phyloP scores from a whole-genome alignment of 192 early-diverging fungal species.

The Dimargaris cristalligena region DNA sequence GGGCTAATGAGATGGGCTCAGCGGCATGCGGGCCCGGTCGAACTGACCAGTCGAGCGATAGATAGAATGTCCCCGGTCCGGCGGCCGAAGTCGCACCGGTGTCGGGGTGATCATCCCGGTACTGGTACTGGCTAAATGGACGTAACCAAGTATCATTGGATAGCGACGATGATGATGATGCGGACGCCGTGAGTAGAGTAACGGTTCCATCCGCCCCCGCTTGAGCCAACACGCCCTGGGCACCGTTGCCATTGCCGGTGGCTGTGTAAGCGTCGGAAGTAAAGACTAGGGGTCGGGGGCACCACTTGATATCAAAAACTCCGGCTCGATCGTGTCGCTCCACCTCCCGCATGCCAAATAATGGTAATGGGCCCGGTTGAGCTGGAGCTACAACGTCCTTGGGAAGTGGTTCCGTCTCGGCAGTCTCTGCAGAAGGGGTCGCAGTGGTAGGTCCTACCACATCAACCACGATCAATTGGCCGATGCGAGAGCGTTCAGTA shows the following conservation, averaged over 20 bases:
- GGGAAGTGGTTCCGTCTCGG: too few relatives aligned
- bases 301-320: constrained; percentile 63
- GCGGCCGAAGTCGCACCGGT: neutral
- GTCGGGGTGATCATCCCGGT: neutral
- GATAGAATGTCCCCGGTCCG: constrained; percentile 38
- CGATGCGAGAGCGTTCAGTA: neutral
- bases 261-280: too few relatives aligned
- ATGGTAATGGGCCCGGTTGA: neutral
- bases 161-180: too few relatives aligned
- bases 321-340: constrained; percentile 41
- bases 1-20: too few relatives aligned
- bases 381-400: neutral
- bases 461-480: constrained; percentile 8
- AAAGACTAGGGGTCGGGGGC: constrained; percentile 28
- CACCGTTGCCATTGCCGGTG: too few relatives aligned
- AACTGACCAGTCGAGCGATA: constrained; percentile 85
- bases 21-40: constrained; percentile 14
- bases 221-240: constrained; percentile 36
- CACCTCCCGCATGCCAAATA: too few relatives aligned
- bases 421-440: too few relatives aligned
- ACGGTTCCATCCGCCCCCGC: constrained; percentile 41
- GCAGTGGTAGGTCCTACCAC: neutral
- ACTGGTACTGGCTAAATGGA: too few relatives aligned
- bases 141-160: too few relatives aligned
- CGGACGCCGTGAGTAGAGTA: constrained; percentile 27